Evolutionary conservation across 1,284 basidiomycete genomes (phyloP), one percentile per base, ranked within the genome.

Genomic region (Moesziomyces globuligerus): DNA sequence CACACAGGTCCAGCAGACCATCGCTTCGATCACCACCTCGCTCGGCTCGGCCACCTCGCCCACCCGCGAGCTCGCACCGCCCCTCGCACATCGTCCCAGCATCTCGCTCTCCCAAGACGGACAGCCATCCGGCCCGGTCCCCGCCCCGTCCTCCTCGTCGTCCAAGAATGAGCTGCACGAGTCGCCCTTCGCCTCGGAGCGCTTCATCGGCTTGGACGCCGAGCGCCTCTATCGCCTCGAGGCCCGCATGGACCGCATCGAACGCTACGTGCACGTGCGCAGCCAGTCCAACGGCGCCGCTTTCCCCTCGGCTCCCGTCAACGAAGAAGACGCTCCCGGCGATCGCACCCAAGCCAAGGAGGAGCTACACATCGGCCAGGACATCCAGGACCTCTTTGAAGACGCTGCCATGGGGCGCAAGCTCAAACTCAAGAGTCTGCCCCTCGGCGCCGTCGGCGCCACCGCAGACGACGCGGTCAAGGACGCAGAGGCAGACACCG

Each of bases 321-420:
- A 24, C 25, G 20, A 48, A 9, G 50, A 66, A 4, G 62, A 59
- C 29, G 25, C 47, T 15, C 18, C 20, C 6, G 9, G 48, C 18
- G 55, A 59, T 13, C 55, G 40, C 11, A 40, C 32, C 32, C 23
- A 39, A 15, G n/a, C 62, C 26, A 55, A 54, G 21, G 42, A 66
- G n/a, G 47, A 43, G 15, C 40, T 48, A 0, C 43, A 46, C 24
- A 45, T 69, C 21, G 66, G 66, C 15, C 58, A 69, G 29, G 55
- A 57, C 26, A 69, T 69, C 25, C 59, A 69, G 26, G 66, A 69
- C 6, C 55, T 69, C 36, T 69, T 69, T 17, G 66, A 69, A 48
- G 66, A 69, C 41, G 66, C 66, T 9, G 66, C 59, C 29, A 69
- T 69, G 66, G 66, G 66, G 28, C 66, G 47, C 44, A 69, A 62